A percentile compares a stretch with the other conserved stretches of the same genome.
phyloP scores from a whole-genome alignment of 768 basidiomycete species.

The Lentinula sp. region DNA sequence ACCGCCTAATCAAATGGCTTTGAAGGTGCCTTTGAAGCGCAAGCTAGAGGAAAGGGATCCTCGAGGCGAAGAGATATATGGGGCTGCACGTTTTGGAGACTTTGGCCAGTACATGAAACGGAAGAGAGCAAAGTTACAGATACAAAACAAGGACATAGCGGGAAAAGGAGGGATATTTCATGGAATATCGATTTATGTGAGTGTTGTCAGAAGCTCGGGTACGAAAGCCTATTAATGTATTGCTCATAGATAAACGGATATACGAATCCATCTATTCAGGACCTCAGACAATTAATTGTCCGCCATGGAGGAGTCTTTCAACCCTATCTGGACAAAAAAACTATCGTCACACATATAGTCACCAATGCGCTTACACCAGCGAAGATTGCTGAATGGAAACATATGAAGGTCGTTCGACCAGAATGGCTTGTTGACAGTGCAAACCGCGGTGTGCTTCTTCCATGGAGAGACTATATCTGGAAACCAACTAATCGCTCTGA shows the following conservation, averaged over 20 bases:
- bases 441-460: conserved; percentile 57
- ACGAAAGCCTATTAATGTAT: background rate
- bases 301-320: conserved; percentile 80
- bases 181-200: conserved; percentile 77
- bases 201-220: conserved; percentile 17
- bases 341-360: conserved; percentile 80
- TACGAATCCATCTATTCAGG: conserved; percentile 83
- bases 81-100: conserved; percentile 72
- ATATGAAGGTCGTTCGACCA: conserved; percentile 86
- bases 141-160: conserved; percentile 54
- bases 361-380: conserved; percentile 87
- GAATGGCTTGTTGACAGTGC: conserved; percentile 86
- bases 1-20: background rate
- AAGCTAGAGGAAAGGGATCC: conserved; percentile 8
- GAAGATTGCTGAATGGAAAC: conserved; percentile 82
- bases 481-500: conserved; percentile 42
- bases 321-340: conserved; percentile 77
- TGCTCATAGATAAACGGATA: conserved; percentile 76
- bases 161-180: conserved; percentile 53
- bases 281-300: conserved; percentile 72
- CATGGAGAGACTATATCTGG: conserved; percentile 76
- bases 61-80: conserved; percentile 53
- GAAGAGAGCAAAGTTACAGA: conserved; percentile 86
- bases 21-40: conserved; percentile 8
- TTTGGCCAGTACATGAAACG: conserved; percentile 87